Evolutionary conservation across 768 basidiomycete genomes (phyloP), one percentile per base, ranked within the genome.

Genomic region (Leccinum fibrillosum): DNA sequence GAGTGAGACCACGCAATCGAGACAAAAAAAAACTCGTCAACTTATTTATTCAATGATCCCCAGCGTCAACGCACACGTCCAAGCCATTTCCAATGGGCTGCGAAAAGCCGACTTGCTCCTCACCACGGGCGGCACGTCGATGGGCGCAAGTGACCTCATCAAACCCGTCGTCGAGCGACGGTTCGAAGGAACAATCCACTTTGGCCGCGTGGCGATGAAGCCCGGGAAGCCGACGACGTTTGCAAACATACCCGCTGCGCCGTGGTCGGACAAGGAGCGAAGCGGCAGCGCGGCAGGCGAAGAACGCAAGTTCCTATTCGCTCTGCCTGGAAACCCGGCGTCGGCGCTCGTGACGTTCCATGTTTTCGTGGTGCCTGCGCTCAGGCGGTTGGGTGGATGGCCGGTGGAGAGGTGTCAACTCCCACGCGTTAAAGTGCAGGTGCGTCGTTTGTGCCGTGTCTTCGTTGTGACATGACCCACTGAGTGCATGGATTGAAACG

Each of bases 161-260:
- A 94, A 95, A 71, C 93, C 93, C 1, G 83, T 94, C 57, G 88
- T 96, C 56, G 93, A 96, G 72, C 83, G 86, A 15, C 80, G 88
- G 45, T 81, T 94, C 55, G 70, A 77, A 17, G 93, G 92, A 1
- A 86, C 80, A 7, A 79, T 94, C 5, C 92, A 94, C 66, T 94
- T 96, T 68, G 93, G 93, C 2, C 81, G 92, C 8, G 90, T 94
- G 52, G 83, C 83, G 23, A 82, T 93, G 66, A 92, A 91, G 65
- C 86, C 86, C 1, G 93, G 92, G 7, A 94, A 94, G 67, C 92
- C 93, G 4, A 96, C 93, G 2, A 93, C 92, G 5, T 94, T 95
- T 61, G 93, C 92, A 1, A 89, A 84, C 12, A 78, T 94, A 25
- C 87, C 89, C 0, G 66, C 19, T 44, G 19, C n/a, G 42, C 1